Evolutionary conservation across 2,329 filamentous ascomycete genomes (phyloP).

Genomic region (Ophiocordyceps camponoti-leonardi): DNA sequence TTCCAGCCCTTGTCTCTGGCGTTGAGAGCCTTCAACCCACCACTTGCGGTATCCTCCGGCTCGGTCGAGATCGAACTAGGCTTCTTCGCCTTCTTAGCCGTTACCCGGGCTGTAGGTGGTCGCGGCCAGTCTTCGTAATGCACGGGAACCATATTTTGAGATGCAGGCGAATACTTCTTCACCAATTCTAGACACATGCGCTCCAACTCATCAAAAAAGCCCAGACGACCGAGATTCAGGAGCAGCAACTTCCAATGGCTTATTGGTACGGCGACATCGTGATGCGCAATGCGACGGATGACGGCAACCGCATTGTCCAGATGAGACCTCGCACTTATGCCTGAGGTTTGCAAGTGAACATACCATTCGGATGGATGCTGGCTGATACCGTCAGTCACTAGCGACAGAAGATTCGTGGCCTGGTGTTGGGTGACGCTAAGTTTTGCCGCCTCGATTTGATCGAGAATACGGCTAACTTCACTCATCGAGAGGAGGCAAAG

Average conservation of each 20-base stretch:
- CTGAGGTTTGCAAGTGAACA: neutral
- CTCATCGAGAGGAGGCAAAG: constrained; percentile 6
- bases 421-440: constrained; percentile 11
- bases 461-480: constrained; percentile 11
- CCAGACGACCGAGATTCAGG: constrained; percentile 23
- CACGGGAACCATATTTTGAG: constrained; percentile 20
- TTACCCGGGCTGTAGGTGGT: neutral
- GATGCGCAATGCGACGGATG: constrained; percentile 11
- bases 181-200: constrained; percentile 24
- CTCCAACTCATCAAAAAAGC: constrained; percentile 26
- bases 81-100: neutral
- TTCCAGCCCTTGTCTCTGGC: neutral
- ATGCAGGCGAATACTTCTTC: constrained; percentile 16
- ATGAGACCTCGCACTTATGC: constrained; percentile 1
- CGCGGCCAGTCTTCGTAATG: constrained; percentile 24
- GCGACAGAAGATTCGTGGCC: constrained; percentile 9
- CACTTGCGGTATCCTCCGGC: neutral
- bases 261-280: constrained; percentile 17
- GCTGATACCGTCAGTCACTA: constrained; percentile 11
- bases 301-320: constrained; percentile 15
- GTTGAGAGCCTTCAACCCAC: neutral
- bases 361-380: constrained; percentile 8
- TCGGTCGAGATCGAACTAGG: neutral
- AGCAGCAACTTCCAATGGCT: constrained; percentile 25
- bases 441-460: constrained; percentile 15